Conservation (phyloP, 2,329 filamentous ascomycete species). For the Teratosphaeria epicoccoides region DNA sequence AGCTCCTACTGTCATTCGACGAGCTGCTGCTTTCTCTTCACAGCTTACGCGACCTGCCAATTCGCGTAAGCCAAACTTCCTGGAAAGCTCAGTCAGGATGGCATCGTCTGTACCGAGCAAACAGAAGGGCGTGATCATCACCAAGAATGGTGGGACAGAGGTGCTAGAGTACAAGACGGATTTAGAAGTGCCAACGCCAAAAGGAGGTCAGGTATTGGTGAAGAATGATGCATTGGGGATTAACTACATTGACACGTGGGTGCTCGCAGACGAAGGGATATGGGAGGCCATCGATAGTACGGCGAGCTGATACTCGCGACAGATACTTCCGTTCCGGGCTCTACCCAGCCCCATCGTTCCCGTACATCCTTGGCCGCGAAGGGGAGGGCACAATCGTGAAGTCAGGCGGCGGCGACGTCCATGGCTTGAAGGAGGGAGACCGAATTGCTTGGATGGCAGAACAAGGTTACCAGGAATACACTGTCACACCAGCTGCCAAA, state of each 20-base stretch:
- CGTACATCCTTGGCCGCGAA: slow-evolving; percentile 71
- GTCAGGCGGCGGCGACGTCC: slow-evolving; percentile 42
- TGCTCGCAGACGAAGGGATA: slow-evolving; percentile 1
- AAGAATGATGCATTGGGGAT: slow-evolving; percentile 71
- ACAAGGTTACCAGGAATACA: slow-evolving; percentile 50
- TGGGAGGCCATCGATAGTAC: background rate
- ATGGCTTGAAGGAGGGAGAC: slow-evolving; percentile 53
- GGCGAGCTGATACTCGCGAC: background rate
- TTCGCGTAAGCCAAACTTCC: background rate
- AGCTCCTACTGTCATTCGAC: slow-evolving; percentile 9
- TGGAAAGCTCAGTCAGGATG: background rate
- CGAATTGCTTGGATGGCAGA: slow-evolving; percentile 59
- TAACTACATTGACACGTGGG: slow-evolving; percentile 78
- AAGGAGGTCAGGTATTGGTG: slow-evolving; percentile 64
- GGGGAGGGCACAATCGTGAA: slow-evolving; percentile 60
- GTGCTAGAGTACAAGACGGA: slow-evolving; percentile 62
- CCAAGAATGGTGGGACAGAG: slow-evolving; percentile 61
- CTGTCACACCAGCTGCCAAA: slow-evolving; percentile 41
- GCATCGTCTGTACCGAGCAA: slow-evolving; percentile 46
- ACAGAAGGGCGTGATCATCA: slow-evolving; percentile 64
- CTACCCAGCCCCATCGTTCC: slow-evolving; percentile 58
- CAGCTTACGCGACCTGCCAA: slow-evolving; percentile 7
- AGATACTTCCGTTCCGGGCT: slow-evolving; percentile 77
- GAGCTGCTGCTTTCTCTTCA: slow-evolving; percentile 17
- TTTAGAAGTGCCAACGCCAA: slow-evolving; percentile 56